These are phyloP conservation scores for Psilocybe mexicana DNA, from an alignment of 1,284 basidiomycete species.

Conservation along the genomic window DNA sequence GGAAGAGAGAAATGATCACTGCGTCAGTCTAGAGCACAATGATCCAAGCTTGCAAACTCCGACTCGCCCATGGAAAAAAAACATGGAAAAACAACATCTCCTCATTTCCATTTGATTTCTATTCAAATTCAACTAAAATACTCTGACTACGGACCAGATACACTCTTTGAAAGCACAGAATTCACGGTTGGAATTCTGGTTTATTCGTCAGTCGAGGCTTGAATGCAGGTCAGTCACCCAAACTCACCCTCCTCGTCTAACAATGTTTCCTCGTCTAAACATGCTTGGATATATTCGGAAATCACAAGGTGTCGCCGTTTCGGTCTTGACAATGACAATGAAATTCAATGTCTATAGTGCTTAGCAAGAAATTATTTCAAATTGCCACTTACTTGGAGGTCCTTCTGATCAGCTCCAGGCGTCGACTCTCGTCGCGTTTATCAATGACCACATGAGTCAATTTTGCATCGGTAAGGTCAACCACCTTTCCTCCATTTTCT, in stretches of 20 bases:
- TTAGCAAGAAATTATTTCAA: conserved; percentile 11
- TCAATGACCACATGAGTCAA: conserved; percentile 86
- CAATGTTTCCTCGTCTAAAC: conserved; percentile 77
- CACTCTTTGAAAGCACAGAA: background rate
- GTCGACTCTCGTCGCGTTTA: conserved; percentile 71
- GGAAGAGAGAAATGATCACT: conserved; percentile 19
- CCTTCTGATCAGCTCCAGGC: conserved; percentile 65
- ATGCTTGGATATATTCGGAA: conserved; percentile 74
- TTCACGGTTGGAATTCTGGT: conserved; percentile 20
- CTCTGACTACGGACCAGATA: no score
- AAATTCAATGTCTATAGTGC: background rate
- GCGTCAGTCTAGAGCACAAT: conserved; percentile 16
- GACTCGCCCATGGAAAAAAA: conserved; percentile 23
- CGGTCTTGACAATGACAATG: conserved; percentile 44
- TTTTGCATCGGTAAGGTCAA: conserved; percentile 68
- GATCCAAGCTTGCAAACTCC: conserved; percentile 24
- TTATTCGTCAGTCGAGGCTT: background rate
- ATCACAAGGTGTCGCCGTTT: conserved; percentile 79
- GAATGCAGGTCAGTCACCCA: background rate
- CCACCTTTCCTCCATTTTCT: conserved; percentile 72
- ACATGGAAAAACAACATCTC: conserved; percentile 22
- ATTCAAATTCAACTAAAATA: background rate
- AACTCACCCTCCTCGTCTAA: conserved; percentile 76
- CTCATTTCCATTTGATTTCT: background rate
- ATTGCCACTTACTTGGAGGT: conserved; percentile 60